Percentiles rank a stretch among this genome's conserved stretches.
Conservation (phyloP, 2,329 filamentous ascomycete genomes). For the Colletotrichum cordylinicola region DNA sequence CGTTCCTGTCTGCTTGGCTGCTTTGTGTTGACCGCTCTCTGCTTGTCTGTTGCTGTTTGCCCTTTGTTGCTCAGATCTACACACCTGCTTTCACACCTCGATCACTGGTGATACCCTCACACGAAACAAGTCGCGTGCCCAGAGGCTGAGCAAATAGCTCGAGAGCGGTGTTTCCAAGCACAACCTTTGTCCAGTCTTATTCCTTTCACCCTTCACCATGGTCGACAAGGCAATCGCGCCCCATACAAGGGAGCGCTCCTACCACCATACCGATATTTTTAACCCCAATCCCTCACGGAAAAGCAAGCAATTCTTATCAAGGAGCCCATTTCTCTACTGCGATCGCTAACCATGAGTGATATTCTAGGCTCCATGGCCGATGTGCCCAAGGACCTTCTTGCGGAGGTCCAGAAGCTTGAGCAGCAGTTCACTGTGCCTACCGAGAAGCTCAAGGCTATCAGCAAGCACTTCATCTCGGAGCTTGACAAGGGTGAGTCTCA, state of each 20-base stretch:
- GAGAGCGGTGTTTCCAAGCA: background rate
- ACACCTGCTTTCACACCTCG: background rate
- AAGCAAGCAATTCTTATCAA: constrained; percentile 10
- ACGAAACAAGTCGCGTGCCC: background rate
- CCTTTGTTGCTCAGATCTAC: background rate
- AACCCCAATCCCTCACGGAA: constrained; percentile 12
- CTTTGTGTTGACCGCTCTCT: constrained; percentile 9
- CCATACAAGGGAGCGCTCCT: constrained; percentile 22
- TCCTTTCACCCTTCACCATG: background rate
- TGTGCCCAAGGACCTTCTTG: constrained; percentile 82
- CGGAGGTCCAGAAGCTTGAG: constrained; percentile 84
- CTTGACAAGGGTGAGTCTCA: constrained; percentile 75
- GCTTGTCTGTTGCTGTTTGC: constrained; percentile 11
- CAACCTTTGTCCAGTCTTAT: background rate
- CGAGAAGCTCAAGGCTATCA: constrained; percentile 86
- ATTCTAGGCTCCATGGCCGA: constrained; percentile 84
- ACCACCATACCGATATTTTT: constrained; percentile 18
- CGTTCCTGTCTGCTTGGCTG: background rate
- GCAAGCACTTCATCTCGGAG: constrained; percentile 87
- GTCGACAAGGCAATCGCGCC: constrained; percentile 22
- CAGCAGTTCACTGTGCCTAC: constrained; percentile 80
- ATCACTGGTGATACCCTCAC: constrained; percentile 1
- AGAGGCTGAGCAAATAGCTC: background rate
- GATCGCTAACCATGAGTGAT: constrained; percentile 4
- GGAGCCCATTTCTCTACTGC: background rate